Evolutionary conservation across 106 monocot species (phyloP).

Genomic region (Hemerocallis citrina): DNA sequence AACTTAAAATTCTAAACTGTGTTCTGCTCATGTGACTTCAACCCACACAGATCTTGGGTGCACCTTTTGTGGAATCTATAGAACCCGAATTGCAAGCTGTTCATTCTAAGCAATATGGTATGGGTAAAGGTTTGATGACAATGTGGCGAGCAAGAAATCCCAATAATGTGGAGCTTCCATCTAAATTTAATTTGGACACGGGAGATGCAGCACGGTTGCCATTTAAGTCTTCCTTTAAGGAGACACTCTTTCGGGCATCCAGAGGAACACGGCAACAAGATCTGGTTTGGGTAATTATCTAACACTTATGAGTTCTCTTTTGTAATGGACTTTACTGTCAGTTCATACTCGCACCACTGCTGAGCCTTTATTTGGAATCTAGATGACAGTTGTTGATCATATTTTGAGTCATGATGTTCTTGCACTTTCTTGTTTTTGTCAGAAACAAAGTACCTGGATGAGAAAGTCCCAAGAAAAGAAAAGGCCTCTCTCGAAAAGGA

Average conservation of each 20-base stretch:
- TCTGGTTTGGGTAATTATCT: slow-evolving; percentile 11
- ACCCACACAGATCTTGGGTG: slow-evolving; percentile 23
- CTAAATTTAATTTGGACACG: slow-evolving; percentile 14
- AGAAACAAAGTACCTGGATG: slow-evolving; percentile 25
- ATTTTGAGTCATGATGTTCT: background rate
- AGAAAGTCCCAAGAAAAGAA: slow-evolving; percentile 40
- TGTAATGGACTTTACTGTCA: background rate
- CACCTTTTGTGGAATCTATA: slow-evolving; percentile 7
- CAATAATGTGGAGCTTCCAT: slow-evolving; percentile 19
- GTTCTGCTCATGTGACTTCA: background rate
- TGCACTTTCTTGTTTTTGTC: slow-evolving; percentile 2
- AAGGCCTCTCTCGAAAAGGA: slow-evolving; percentile 28
- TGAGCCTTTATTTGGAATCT: slow-evolving; percentile 1
- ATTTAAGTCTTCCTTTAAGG: slow-evolving; percentile 16
- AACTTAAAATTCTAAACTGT: background rate
- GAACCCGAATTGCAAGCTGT: background rate
- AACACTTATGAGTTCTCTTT: background rate
- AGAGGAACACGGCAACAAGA: slow-evolving; percentile 8
- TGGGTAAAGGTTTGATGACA: slow-evolving; percentile 95
- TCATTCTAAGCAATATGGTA: slow-evolving; percentile 54
- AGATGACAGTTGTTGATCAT: background rate
- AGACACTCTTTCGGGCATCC: slow-evolving; percentile 4
- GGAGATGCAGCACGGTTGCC: slow-evolving; percentile 17
- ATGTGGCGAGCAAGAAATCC: slow-evolving; percentile 61
- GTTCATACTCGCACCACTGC: background rate